These are phyloP conservation scores for Rhizophagus clarus DNA, from an alignment of 192 early-diverging fungal species.

Conservation along the genomic window DNA sequence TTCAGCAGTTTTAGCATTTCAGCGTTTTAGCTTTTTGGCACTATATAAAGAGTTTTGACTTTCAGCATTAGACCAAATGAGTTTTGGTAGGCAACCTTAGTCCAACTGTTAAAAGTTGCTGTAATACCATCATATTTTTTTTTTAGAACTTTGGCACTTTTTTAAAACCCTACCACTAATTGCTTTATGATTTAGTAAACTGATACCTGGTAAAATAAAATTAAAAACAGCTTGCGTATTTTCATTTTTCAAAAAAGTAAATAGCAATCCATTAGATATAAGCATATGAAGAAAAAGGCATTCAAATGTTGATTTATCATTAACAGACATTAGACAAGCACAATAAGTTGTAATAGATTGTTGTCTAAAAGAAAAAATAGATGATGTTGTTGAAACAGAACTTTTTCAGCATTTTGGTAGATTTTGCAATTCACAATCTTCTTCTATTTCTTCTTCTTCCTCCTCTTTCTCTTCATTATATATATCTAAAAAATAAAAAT, in stretches of 20 bases:
- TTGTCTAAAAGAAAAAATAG: too few species aligned
- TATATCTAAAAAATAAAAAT: neutral
- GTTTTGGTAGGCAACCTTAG: too few species aligned
- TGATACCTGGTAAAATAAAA: neutral
- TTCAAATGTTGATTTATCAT: neutral
- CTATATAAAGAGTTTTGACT: too few species aligned
- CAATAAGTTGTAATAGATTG: neutral
- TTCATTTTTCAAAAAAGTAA: neutral
- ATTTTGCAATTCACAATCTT: neutral
- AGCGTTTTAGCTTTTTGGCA: too few species aligned
- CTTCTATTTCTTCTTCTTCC: neutral
- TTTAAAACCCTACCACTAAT: neutral
- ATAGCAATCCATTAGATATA: neutral
- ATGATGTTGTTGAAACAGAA: neutral
- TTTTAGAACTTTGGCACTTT: neutral
- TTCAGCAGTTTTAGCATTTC: too few species aligned
- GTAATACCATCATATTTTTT: neutral
- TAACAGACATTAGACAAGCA: neutral
- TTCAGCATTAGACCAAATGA: too few species aligned
- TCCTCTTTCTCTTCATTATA: neutral
- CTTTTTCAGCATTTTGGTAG: neutral
- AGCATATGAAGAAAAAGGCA: neutral
- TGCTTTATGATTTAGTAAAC: neutral
- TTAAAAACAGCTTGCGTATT: neutral
- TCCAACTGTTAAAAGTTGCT: neutral